Evolutionary conservation across 1,284 basidiomycete genomes (phyloP).

Genomic region (Golubevia pallescens): DNA sequence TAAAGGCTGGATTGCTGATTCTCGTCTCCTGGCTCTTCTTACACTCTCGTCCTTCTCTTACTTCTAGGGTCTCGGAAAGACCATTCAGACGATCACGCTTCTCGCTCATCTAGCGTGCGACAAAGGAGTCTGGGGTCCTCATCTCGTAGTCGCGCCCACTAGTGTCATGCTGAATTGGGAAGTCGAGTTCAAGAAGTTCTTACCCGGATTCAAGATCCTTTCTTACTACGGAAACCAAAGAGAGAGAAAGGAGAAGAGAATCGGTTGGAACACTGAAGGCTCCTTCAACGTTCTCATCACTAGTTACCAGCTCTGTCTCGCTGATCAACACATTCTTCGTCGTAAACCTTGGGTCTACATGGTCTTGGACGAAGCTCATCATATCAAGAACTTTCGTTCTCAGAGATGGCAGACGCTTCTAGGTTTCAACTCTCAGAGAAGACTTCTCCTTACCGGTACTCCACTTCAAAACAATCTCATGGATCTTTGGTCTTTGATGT

Average conservation of each 20-base stretch:
- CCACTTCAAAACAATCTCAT: constrained; percentile 95
- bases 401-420: constrained; percentile 93
- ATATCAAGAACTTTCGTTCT: constrained; percentile 97
- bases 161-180: constrained; percentile 97
- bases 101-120: constrained; percentile 93
- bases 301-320: constrained; percentile 88
- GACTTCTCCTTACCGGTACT: constrained; percentile 87
- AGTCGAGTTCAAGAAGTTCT: constrained; percentile 98
- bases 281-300: constrained; percentile 96
- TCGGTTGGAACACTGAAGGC: constrained; percentile 92
- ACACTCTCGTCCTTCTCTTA: constrained; percentile 1
- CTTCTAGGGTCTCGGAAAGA: constrained; percentile 73
- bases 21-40: constrained; percentile 15
- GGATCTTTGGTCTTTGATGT: constrained; percentile 91
- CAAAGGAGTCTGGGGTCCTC: constrained; percentile 93
- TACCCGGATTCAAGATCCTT: constrained; percentile 89
- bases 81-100: constrained; percentile 92
- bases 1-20: constrained; percentile 73
- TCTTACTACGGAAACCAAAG: constrained; percentile 91
- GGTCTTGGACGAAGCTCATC: constrained; percentile 94
- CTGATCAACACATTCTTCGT: constrained; percentile 92
- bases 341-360: constrained; percentile 96
- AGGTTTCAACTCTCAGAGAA: constrained; percentile 88
- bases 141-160: constrained; percentile 92
- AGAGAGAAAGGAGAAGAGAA: constrained; percentile 87